These are phyloP conservation scores for Lyophyllum shimeji DNA, from an alignment of 768 basidiomycete genomes.

Conservation along the genomic window DNA sequence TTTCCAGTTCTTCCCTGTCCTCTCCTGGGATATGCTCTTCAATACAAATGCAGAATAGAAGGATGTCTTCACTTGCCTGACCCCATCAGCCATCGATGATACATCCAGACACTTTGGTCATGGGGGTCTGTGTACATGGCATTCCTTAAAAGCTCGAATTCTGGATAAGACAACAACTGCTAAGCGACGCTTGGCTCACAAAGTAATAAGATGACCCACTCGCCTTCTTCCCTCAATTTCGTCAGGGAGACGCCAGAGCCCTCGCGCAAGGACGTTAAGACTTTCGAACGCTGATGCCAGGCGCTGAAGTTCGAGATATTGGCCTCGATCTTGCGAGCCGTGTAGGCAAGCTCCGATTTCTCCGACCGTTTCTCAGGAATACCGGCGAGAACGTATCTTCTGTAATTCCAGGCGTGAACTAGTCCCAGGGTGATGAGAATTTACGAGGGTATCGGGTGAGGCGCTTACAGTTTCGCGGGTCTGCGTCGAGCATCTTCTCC, in stretches of 20 bases:
- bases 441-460: background rate
- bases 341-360: slow-evolving; percentile 78
- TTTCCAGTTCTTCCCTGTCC: slow-evolving; percentile 52
- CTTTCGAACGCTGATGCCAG: slow-evolving; percentile 96
- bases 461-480: slow-evolving; percentile 87
- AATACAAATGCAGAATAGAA: slow-evolving; percentile 1
- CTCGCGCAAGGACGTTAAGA: slow-evolving; percentile 67
- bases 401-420: slow-evolving; percentile 97
- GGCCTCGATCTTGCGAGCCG: slow-evolving; percentile 84
- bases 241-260: slow-evolving; percentile 48
- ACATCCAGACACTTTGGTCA: slow-evolving; percentile 98
- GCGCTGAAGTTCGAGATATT: slow-evolving; percentile 99
- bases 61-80: slow-evolving; percentile 46
- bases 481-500: slow-evolving; percentile 89
- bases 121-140: slow-evolving; percentile 96
- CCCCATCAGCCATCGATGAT: slow-evolving; percentile 96
- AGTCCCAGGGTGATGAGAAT: slow-evolving; percentile 2
- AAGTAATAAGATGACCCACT: slow-evolving; percentile 25
- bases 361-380: slow-evolving; percentile 61
- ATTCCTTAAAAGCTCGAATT: slow-evolving; percentile 89
- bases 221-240: slow-evolving; percentile 71
- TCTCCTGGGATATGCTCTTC: slow-evolving; percentile 44
- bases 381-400: slow-evolving; percentile 77
- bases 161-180: slow-evolving; percentile 37
- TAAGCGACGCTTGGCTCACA: background rate